Base-by-base conservation (phyloP, 1,139 yeast species). In the Pichia sp. region DNA sequence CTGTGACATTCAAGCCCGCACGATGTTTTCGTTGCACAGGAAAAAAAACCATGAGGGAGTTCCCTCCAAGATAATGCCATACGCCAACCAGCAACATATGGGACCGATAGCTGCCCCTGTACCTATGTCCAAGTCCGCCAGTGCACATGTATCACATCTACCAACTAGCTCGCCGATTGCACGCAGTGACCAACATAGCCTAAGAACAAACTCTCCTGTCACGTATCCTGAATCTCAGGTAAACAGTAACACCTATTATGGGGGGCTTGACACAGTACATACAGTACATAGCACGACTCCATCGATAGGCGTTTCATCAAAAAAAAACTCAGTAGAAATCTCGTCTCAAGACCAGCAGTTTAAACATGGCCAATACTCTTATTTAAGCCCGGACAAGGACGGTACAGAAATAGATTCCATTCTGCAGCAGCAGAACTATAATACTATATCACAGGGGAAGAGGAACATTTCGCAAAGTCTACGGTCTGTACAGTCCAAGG, bases 21-120 rank as follows among this genome's bases (percentile, higher is more conserved):
- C 12, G 26, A 50, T 50, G 54, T 47, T 49, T 21, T n/a, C 43
- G n/a, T 37, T 44, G 16, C 41, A 47, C 19, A 28, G 48, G 30
- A 53, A 51, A 44, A 42, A 41, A 19, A 43, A 51, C 39, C 21
- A 22, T 30, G 48, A 46, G 10, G 19, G 9, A 12, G 18, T 28
- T 10, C 6, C 50, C 3, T 5, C 40, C 6, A 37, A 40, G 2
- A 13, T 40, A 8, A 16, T 25, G 31, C 16, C 41, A 22, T 22
- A 39, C 41, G 41, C 13, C 18, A 39, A 4, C 18, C 41, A 39
- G 23, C 41, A 39, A 18, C 25, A 19, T n/a, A 18, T 31, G 16
- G 36, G 36, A 13, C 16, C 36, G 5, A 31, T 31, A 31, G 36
- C 16, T 31, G 36, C 36, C 13, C 36, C 36, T 12, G 16, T 31